Evolutionary conservation across 352 stramenopile species (phyloP).

Genomic region (Hyaloperonospora brassicae): DNA sequence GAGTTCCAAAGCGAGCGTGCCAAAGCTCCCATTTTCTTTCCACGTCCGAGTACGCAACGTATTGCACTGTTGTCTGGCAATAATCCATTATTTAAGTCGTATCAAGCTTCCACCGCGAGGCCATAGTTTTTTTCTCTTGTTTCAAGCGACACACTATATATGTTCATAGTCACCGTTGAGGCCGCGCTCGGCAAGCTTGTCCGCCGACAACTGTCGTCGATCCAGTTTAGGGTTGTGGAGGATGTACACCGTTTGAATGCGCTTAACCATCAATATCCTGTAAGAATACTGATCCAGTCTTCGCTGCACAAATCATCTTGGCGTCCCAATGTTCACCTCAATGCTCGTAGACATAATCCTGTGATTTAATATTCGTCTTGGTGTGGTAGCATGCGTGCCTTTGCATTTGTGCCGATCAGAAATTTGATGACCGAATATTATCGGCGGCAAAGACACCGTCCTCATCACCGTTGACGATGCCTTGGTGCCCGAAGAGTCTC

Average conservation of each 20-base stretch:
- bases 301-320: not conserved
- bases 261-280: not conserved
- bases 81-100: constrained; percentile 11
- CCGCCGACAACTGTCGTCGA: not conserved
- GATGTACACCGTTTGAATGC: not conserved
- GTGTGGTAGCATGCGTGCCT: not conserved
- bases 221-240: not conserved
- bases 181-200: not conserved
- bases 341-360: not conserved
- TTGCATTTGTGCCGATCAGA: not conserved
- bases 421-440: not conserved
- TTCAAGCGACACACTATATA: not conserved
- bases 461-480: not conserved
- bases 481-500: no score
- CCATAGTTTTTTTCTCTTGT: no score
- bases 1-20: constrained; percentile 1
- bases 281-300: not conserved
- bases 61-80: constrained; percentile 3
- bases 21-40: constrained; percentile 15
- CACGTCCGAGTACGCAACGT: constrained; percentile 1
- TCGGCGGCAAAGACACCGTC: not conserved
- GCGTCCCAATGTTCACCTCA: not conserved
- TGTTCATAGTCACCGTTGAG: not conserved
- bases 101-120: constrained; percentile 3
- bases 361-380: not conserved